phyloP scores from a whole-genome alignment of 2,329 filamentous ascomycete species.

The Fusarium succisae region DNA sequence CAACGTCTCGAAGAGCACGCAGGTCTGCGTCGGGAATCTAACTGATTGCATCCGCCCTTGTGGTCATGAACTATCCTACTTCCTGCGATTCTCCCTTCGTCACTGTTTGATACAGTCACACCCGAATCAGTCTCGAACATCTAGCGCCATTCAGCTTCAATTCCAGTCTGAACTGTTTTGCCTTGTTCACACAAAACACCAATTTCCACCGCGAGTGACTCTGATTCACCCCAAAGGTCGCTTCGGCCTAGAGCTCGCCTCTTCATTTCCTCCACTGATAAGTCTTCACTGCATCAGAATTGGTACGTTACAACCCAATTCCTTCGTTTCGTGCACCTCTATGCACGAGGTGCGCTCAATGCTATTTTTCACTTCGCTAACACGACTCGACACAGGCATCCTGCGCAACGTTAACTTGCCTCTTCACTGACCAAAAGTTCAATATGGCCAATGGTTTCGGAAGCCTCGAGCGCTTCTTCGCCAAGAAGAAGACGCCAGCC shows the following conservation, averaged over 20 bases:
- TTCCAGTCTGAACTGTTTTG: conserved; percentile 19
- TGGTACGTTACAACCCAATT: conserved; percentile 33
- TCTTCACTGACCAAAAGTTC: conserved; percentile 41
- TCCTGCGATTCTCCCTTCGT: neutral
- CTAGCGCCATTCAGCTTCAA: conserved; percentile 21
- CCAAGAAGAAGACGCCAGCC: conserved; percentile 50
- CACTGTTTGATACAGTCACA: conserved; percentile 39
- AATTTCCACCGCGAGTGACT: conserved; percentile 22
- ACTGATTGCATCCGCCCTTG: conserved; percentile 1
- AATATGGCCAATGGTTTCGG: conserved; percentile 60
- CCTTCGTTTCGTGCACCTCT: conserved; percentile 15
- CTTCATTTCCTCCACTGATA: conserved; percentile 7
- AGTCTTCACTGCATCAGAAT: neutral
- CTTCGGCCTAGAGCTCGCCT: conserved; percentile 17
- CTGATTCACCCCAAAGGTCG: conserved; percentile 34
- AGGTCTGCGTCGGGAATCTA: neutral
- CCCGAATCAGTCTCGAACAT: conserved; percentile 3
- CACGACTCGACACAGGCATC: conserved; percentile 31
- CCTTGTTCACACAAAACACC: conserved; percentile 24
- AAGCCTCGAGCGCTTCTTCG: conserved; percentile 63
- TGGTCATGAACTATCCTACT: conserved; percentile 22
- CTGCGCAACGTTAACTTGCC: conserved; percentile 37
- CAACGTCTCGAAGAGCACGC: neutral
- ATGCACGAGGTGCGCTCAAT: conserved; percentile 4
- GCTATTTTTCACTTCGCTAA: conserved; percentile 31